These are phyloP conservation scores for Aspergillus quadricinctus DNA, from an alignment of 2,329 filamentous ascomycete genomes.

Conservation along the genomic window DNA sequence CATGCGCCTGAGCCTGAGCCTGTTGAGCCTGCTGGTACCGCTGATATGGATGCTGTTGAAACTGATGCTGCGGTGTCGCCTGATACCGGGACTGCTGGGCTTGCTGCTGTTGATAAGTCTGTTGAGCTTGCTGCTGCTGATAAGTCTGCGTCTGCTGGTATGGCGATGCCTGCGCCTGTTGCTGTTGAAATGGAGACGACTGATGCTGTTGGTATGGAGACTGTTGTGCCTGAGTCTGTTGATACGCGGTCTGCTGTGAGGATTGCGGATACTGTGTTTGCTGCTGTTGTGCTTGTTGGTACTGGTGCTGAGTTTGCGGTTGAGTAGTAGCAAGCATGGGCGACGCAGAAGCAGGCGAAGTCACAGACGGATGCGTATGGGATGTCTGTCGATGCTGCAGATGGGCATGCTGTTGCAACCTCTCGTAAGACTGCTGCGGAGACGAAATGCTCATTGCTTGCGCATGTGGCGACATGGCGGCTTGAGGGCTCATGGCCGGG, in stretches of 20 bases:
- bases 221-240: constrained; percentile 13
- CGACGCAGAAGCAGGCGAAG: constrained; percentile 13
- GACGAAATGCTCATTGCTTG: constrained; percentile 28
- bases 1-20: constrained; percentile 2
- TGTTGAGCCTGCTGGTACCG: background rate
- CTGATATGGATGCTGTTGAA: constrained; percentile 4
- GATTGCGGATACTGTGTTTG: constrained; percentile 5
- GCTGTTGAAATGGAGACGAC: constrained; percentile 16
- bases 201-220: constrained; percentile 15
- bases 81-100: constrained; percentile 11
- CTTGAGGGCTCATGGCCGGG: constrained; percentile 24
- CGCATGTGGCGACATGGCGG: constrained; percentile 23
- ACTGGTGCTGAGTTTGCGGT: constrained; percentile 11
- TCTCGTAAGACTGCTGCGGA: constrained; percentile 28
- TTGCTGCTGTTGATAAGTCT: constrained; percentile 15
- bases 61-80: constrained; percentile 13
- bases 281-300: constrained; percentile 13
- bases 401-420: constrained; percentile 24
- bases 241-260: constrained; percentile 3
- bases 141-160: constrained; percentile 14
- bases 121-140: constrained; percentile 14
- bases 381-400: constrained; percentile 9
- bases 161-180: constrained; percentile 13
- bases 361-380: constrained; percentile 9
- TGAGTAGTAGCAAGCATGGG: constrained; percentile 18